Conservation (phyloP, 1,284 basidiomycete genomes). For the Ustilago esculenta region DNA sequence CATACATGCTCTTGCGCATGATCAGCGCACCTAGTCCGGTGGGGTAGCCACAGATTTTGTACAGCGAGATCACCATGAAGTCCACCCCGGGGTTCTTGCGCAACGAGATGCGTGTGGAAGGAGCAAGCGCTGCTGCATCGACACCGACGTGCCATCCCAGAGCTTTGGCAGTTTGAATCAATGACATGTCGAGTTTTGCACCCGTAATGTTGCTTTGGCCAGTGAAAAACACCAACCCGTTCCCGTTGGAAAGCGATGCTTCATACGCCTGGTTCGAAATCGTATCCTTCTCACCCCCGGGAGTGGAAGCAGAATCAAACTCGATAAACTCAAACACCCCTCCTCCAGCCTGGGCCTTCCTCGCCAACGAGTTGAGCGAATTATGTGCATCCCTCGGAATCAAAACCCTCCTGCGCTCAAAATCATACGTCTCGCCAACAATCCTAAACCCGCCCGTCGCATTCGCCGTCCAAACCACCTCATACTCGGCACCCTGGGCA, state of each 20-base stretch:
- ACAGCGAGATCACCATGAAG: slow-evolving; percentile 28
- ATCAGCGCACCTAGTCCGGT: slow-evolving; percentile 25
- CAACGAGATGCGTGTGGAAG: slow-evolving; percentile 14
- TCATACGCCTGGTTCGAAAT: slow-evolving; percentile 6
- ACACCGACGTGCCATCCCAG: slow-evolving; percentile 19
- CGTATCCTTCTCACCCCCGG: neutral
- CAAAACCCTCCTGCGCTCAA: neutral
- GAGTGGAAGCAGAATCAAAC: slow-evolving; percentile 3
- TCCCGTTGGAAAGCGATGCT: too few relatives aligned
- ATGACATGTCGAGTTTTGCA: slow-evolving; percentile 13
- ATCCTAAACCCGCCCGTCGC: slow-evolving; percentile 21
- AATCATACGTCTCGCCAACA: slow-evolving; percentile 29
- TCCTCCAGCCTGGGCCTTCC: neutral
- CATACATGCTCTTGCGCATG: slow-evolving; percentile 13
- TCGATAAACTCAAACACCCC: slow-evolving; percentile 19
- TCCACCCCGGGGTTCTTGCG: slow-evolving; percentile 4
- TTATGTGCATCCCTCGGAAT: slow-evolving; percentile 37
- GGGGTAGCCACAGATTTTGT: slow-evolving; percentile 38
- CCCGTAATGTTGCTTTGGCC: slow-evolving; percentile 38
- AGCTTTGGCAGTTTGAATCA: neutral
- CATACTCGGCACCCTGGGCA: slow-evolving; percentile 16
- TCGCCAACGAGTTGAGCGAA: slow-evolving; percentile 20
- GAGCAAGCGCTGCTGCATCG: slow-evolving; percentile 34
- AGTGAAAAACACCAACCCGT: slow-evolving; percentile 28
- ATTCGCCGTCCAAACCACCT: slow-evolving; percentile 35